A percentile compares a stretch with the other conserved stretches of the same genome.
These are phyloP conservation scores for Vigna unguiculata DNA, from an alignment of 306 rosid genomes.

Conservation along the genomic window DNA sequence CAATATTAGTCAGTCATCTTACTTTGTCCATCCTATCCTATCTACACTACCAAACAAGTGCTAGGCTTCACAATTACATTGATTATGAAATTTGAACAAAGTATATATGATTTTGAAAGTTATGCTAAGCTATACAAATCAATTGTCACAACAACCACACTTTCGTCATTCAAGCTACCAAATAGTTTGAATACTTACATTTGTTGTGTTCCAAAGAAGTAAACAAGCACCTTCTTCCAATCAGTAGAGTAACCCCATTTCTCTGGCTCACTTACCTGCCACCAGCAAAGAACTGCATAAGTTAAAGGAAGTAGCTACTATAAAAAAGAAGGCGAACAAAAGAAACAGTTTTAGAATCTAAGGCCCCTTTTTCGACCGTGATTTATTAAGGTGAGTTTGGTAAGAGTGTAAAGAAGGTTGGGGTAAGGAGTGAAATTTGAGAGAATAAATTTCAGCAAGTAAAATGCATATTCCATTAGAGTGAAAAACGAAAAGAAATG, in stretches of 20 bases:
- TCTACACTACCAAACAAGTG: neutral
- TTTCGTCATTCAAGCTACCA: neutral
- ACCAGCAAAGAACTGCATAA: slow-evolving; percentile 49
- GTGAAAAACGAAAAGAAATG: neutral
- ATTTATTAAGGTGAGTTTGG: neutral
- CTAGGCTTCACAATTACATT: slow-evolving; percentile 24
- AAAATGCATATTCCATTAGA: neutral
- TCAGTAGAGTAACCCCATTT: slow-evolving; percentile 91
- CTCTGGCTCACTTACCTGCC: slow-evolving; percentile 95
- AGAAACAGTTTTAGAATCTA: neutral
- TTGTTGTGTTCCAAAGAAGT: slow-evolving; percentile 95
- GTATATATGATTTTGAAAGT: slow-evolving; percentile 11
- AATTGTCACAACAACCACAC: slow-evolving; percentile 20
- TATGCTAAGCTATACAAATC: neutral
- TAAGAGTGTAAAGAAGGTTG: neutral
- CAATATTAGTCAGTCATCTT: neutral
- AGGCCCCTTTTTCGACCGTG: neutral
- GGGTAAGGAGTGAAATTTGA: neutral
- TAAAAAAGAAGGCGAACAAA: neutral
- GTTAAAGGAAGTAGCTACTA: slow-evolving; percentile 26
- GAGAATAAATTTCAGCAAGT: neutral
- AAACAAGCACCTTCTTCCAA: slow-evolving; percentile 94
- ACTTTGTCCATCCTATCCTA: neutral
- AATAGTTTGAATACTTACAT: slow-evolving; percentile 65
- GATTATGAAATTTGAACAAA: slow-evolving; percentile 15